Percentiles rank a stretch among this genome's conserved stretches.
These are phyloP conservation scores for Chaetomiaceae sp. DNA, from an alignment of 2,329 filamentous ascomycete genomes.

Conservation along the genomic window DNA sequence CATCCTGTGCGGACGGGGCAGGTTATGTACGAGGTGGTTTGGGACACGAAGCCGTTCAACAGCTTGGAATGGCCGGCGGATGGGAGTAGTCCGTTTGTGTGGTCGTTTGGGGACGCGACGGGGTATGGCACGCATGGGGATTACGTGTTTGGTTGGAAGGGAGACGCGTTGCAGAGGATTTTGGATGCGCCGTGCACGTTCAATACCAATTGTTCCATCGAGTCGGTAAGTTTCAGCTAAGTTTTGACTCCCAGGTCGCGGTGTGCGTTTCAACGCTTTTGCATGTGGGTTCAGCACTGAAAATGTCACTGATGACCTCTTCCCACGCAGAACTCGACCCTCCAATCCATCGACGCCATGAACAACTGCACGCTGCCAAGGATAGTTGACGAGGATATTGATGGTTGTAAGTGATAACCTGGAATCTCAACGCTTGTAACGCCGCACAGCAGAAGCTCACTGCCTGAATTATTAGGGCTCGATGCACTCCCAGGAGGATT, in stretches of 20 bases:
- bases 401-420: constrained; percentile 22
- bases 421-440: neutral
- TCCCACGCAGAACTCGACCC: too few species aligned
- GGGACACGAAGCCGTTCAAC: constrained; percentile 35
- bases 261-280: too few species aligned
- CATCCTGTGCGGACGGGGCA: constrained; percentile 28
- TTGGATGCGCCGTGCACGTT: constrained; percentile 26
- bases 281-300: too few species aligned
- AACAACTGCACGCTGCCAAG: too few species aligned
- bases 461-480: neutral
- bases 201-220: too few species aligned
- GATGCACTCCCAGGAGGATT: neutral
- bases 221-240: too few species aligned
- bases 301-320: too few species aligned
- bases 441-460: too few species aligned
- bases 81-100: constrained; percentile 15
- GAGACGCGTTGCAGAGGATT: constrained; percentile 25
- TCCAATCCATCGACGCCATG: too few species aligned
- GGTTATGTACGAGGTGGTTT: constrained; percentile 39
- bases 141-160: constrained; percentile 25
- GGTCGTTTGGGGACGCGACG: constrained; percentile 3
- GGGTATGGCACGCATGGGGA: neutral
- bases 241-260: too few species aligned
- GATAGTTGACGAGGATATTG: constrained; percentile 27
- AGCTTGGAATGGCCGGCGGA: constrained; percentile 30